These are phyloP conservation scores for Grosmannia serpens DNA, from an alignment of 2,329 filamentous ascomycete genomes.

Conservation along the genomic window DNA sequence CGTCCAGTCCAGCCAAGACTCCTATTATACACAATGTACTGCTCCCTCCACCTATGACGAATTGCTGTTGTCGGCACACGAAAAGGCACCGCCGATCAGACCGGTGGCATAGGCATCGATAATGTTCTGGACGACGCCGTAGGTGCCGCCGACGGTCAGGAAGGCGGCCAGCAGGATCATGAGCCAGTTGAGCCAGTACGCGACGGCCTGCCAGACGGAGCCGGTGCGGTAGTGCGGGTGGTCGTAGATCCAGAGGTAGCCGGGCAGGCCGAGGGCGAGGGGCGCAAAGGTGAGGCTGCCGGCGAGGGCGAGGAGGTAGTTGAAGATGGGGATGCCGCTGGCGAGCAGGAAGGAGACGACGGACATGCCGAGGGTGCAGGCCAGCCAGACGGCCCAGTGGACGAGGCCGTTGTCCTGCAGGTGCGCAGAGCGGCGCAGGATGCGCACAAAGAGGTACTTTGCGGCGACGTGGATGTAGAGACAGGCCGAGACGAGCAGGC, in stretches of 20 bases:
- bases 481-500: constrained; percentile 33
- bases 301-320: constrained; percentile 7
- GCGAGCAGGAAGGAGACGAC: constrained; percentile 6
- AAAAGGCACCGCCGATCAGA: neutral
- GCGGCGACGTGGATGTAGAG: constrained; percentile 17
- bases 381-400: constrained; percentile 19
- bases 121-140: constrained; percentile 28
- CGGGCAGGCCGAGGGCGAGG: constrained; percentile 11
- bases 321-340: constrained; percentile 9
- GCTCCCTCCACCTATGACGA: neutral
- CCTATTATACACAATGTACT: too few relatives aligned
- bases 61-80: neutral
- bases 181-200: constrained; percentile 26
- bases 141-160: constrained; percentile 36
- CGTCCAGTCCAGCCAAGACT: too few relatives aligned
- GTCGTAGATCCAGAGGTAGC: constrained; percentile 5
- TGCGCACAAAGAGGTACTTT: constrained; percentile 23
- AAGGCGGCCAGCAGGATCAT: constrained; percentile 34
- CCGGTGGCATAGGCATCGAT: neutral
- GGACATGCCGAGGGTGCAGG: neutral
- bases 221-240: constrained; percentile 26
- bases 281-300: constrained; percentile 4
- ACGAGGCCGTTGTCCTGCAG: constrained; percentile 18
- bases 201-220: constrained; percentile 20
- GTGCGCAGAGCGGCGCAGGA: constrained; percentile 17